phyloP scores from a whole-genome alignment of 352 stramenopile species.

The Pythium dissotocum region DNA sequence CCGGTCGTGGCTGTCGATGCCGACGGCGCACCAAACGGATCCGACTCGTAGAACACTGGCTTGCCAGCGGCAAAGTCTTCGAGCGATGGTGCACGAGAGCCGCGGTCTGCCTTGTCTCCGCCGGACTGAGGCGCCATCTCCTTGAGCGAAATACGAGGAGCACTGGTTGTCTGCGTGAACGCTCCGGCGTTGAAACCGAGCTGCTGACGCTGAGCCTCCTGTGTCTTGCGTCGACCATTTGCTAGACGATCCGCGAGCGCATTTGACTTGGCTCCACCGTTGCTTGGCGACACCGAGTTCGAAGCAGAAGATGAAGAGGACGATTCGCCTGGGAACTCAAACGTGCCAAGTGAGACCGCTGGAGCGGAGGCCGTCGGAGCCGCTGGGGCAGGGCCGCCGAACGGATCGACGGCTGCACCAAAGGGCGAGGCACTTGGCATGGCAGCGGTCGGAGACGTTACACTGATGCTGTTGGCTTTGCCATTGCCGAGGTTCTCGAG shows the following conservation, averaged over 20 bases:
- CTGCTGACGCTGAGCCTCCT: constrained; percentile 64
- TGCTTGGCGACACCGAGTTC: constrained; percentile 13
- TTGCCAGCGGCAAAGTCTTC: constrained; percentile 56
- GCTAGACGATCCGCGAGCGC: constrained; percentile 62
- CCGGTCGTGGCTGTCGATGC: background rate
- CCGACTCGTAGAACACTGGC: constrained; percentile 24
- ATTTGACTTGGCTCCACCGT: constrained; percentile 43
- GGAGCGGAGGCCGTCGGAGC: background rate
- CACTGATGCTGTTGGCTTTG: constrained; percentile 38
- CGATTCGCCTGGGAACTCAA: constrained; percentile 24
- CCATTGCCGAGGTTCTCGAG: constrained; percentile 51
- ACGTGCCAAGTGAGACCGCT: constrained; percentile 7
- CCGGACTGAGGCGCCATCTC: constrained; percentile 33
- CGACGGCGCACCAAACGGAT: constrained; percentile 20
- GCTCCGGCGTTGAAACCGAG: constrained; percentile 60
- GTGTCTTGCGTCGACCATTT: constrained; percentile 65
- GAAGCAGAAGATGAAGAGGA: background rate
- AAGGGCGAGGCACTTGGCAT: constrained; percentile 15
- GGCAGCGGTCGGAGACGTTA: constrained; percentile 27
- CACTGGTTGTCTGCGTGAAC: constrained; percentile 35
- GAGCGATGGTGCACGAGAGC: constrained; percentile 29
- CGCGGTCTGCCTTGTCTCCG: constrained; percentile 17
- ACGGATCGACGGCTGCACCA: constrained; percentile 30
- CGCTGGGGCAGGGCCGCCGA: constrained; percentile 26
- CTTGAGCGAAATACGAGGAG: constrained; percentile 64